Base-by-base conservation (phyloP, 331 rosid species). In the Ulmus americana region DNA sequence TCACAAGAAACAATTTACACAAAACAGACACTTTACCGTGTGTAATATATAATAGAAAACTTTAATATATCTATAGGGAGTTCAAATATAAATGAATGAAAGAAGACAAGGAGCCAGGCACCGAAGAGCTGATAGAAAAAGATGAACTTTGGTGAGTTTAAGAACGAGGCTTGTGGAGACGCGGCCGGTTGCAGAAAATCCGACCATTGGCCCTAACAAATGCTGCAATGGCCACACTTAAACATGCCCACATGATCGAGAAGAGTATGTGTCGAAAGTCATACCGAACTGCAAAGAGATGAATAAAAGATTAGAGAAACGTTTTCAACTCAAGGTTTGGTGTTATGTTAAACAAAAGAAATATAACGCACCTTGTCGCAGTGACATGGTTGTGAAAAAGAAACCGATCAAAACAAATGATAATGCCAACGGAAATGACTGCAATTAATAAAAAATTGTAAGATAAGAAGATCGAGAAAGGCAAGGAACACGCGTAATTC, bases 141-240 rank as follows among this genome's bases (percentile, higher is more conserved):
- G 44, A 55, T 59, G 39, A 38, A 50, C 68, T 55, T 69, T 57
- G 45, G 35, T 2, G 4, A 28, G 65, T 72, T 77, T 80, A 87
- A 55, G 74, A 54, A 28, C 72, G 65, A 47, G 95, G 91, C 72
- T 82, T 89, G 87, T 82, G 90, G 15, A 94, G 88, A 72, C 85
- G 88, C 15, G 95, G 99, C 20, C 99, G 76, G 75, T 87, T 89
- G 86, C 99, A 94, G 87, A 94, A 94, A 57, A 94, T 58, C 47
- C 95, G 86, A n/a, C 97, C 99, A 1, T 89, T 87, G 71, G 95
- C 95, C 82, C 87, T 81, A 74, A 94, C 95, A 79, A 87, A 80
- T 61, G 86, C 85, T 40, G 97, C 99, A 64, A 90, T 45, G 28
- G 72, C 95, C 10, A 90, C 47, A 64, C 97, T 89, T 42, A 90